Base-by-base conservation (phyloP, 2,329 filamentous ascomycete species). In the Aspergillus hiratsukae region DNA sequence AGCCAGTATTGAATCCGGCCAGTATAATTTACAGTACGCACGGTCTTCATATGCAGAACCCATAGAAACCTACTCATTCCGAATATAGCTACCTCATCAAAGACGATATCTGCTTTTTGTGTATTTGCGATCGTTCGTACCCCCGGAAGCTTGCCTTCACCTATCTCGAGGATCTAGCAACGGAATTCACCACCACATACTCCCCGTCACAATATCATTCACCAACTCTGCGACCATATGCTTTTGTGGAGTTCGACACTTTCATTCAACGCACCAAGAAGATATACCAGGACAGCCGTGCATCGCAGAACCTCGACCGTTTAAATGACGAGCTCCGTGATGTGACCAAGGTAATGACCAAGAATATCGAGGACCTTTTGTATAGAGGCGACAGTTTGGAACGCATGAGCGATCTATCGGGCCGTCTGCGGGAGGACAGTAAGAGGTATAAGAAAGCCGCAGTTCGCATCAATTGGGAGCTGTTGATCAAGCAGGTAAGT, bases 341-440 rank as follows among this genome's bases (percentile, higher is more conserved):
- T 76, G 95, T 99, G 54, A 97, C 94, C 1, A 92, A 97, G 78
- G 92, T 99, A 70, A 99, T 99, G 95, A 97, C 92, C 55, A 97
- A 97, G 84, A 99, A 99, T 75, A 97, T 99, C 65, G 94, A 99
- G 80, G 94, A 99, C 74, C 78, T 99, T 70, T 80, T 99, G 53
- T 99, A 99, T 73, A 82, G 95, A 60, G 94, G 94, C 28, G 94
- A 99, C 73, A 94, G 87, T 68, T 77, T 99, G 64, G 94, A 99
- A 78, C 85, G 91, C 68, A 99, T 99, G 94, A 93, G 94, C 59
- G 93, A 97, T 78, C 88, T 97, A 71, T 95, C 89, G 67, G 88
- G 86, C 55, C 81, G 93, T 60, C 76, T 99, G 72, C 81, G 90
- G 61, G 94, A 99, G 72, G 94, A 99, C 71, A 94, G 89, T 73